Percentiles rank a stretch among this genome's conserved stretches.
These are phyloP conservation scores for Xanthoconium separans DNA, from an alignment of 1,284 basidiomycete genomes.

Conservation along the genomic window DNA sequence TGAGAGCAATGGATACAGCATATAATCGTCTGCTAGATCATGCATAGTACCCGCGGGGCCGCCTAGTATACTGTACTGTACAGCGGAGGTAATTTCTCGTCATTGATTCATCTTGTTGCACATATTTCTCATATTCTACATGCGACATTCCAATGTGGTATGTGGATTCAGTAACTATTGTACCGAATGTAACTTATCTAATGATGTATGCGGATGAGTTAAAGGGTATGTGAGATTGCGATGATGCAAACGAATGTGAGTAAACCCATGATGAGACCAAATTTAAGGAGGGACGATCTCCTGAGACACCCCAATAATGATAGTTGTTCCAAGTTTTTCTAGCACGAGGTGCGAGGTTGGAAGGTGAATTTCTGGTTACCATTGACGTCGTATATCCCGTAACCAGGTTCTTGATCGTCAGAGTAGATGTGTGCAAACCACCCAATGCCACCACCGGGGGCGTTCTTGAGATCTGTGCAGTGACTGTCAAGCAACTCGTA, in stretches of 20 bases:
- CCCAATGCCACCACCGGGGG: slow-evolving; percentile 62
- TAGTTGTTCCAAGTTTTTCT: slow-evolving; percentile 4
- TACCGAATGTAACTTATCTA: background rate
- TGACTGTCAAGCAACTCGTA: slow-evolving; percentile 63
- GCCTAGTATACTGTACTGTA: slow-evolving; percentile 17
- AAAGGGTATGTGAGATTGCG: too few species aligned
- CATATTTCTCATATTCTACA: background rate
- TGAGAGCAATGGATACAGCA: slow-evolving; percentile 25
- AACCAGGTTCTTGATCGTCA: slow-evolving; percentile 63
- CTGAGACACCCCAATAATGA: too few species aligned
- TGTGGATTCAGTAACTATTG: too few species aligned
- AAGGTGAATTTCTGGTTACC: slow-evolving; percentile 58
- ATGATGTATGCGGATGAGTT: too few species aligned
- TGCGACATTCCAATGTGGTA: too few species aligned
- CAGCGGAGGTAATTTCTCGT: slow-evolving; percentile 16
- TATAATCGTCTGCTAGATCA: slow-evolving; percentile 5
- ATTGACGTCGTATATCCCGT: slow-evolving; percentile 55
- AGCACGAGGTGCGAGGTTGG: slow-evolving; percentile 47
- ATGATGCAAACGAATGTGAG: too few species aligned
- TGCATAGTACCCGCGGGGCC: background rate
- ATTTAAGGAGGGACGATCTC: too few species aligned
- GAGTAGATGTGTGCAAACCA: slow-evolving; percentile 82
- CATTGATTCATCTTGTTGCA: slow-evolving; percentile 16
- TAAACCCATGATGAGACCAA: too few species aligned
- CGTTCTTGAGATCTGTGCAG: slow-evolving; percentile 59